Evolutionary conservation across 306 rosid genomes (phyloP).

Genomic region (Crataegus laevigata): DNA sequence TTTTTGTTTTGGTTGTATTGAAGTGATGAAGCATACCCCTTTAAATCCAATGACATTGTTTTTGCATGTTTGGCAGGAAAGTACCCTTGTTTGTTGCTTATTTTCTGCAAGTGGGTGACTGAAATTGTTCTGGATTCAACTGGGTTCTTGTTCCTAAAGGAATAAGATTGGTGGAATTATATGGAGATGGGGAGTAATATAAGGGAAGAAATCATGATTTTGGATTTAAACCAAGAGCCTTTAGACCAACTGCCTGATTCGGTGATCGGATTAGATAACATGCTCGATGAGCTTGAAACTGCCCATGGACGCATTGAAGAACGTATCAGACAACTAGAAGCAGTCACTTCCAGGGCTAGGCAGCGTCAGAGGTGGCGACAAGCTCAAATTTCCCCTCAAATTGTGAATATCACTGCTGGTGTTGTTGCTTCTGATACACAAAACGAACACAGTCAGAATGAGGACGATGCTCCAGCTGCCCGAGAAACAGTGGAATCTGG

Average conservation of each 20-base stretch:
- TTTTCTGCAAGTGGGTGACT: background rate
- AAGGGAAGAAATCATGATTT: slow-evolving; percentile 35
- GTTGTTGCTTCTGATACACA: slow-evolving; percentile 7
- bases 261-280: slow-evolving; percentile 30
- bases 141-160: background rate
- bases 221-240: slow-evolving; percentile 52
- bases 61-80: background rate
- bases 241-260: slow-evolving; percentile 30
- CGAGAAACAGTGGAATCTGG: slow-evolving; percentile 4
- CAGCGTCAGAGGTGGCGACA: slow-evolving; percentile 38
- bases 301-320: slow-evolving; percentile 52
- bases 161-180: background rate
- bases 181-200: slow-evolving; percentile 19
- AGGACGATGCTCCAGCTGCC: slow-evolving; percentile 9
- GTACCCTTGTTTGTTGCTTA: background rate
- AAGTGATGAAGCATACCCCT: background rate
- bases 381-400: slow-evolving; percentile 19
- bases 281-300: slow-evolving; percentile 51
- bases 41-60: background rate
- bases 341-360: slow-evolving; percentile 38
- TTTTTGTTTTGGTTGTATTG: background rate
- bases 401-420: slow-evolving; percentile 16
- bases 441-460: slow-evolving; percentile 1
- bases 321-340: slow-evolving; percentile 52
- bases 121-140: background rate